Base-by-base conservation (phyloP, 805 yeast species). In the Wickerhamomyces bisporus region DNA sequence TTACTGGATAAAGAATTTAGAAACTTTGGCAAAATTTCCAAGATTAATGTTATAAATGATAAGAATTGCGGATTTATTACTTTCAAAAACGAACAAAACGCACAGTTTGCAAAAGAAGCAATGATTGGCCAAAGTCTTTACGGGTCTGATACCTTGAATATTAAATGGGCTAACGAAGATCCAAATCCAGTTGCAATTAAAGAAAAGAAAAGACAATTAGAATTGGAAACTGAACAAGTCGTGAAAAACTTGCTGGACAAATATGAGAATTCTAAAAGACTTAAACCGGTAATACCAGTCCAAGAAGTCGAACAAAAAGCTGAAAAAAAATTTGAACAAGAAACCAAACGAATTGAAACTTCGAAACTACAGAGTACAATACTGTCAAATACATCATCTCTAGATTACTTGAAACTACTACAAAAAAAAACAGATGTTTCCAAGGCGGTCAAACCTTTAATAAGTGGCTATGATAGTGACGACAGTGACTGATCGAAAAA, bases 61-160 rank as follows among this genome's bases (percentile, higher is more conserved):
- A 79, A 81, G 51, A 75, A 77, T 28, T 77, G 89, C 52, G 96
- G 89, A 0, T 89, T 91, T 62, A 75, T 93, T 6, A 81, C 84
- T 1, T 91, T 65, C 53, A 68, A 68, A 40, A 58, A 69, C 26
- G 95, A 86, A 50, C 58, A 71, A 16, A 80, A 74, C 53, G 97
- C 97, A 0, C 97, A 91, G 58, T 93, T 91, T 67, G 96, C 96
- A 0, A 86, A 86, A 52, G 98, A 91, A 58, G 95, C 95, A 1
- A 86, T 91, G 96, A 75, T 81, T 28, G 80, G 81, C 31, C 98
- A 91, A 57, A 71, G 84, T 8, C 57, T 89, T 7, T 72, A 79
- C 36, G 78, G 73, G 30, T 71, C 74, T 40, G 95, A 84, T 44
- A 72, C 80, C 0, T 60, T 89, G 31, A 73, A 70, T 42, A 75